Base-by-base conservation (phyloP, 768 basidiomycete species). In the Obba rivulosa region DNA sequence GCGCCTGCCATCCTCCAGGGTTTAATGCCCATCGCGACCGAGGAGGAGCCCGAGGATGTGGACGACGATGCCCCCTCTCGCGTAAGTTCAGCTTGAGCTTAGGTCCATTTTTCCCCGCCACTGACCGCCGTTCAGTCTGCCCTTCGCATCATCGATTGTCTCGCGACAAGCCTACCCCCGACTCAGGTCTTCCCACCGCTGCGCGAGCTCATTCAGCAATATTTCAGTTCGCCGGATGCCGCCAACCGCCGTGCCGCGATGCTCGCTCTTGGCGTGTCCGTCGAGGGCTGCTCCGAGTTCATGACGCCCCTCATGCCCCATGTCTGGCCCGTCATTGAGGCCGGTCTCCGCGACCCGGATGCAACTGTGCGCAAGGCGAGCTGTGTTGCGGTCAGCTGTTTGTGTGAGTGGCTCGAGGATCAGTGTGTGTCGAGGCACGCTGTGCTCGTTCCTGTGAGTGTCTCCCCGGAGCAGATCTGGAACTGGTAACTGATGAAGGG, bases 321-420 rank as follows among this genome's bases (percentile, higher is more conserved):
- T 59, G 84, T 99, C 23, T 99, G 96, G 96, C 93, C 94, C 1
- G 75, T 95, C 48, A 83, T 99, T 57, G 89, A 96, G 62, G 75
- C 80, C 42, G 94, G 94, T 56, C 80, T 99, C 25, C 78, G 76
- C 51, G 96, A 99, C 63, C 64, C 69, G 34, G 92, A 97, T 60
- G 76, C 86, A 13, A 77, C 78, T 10, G 96, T 99, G 44, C 78
- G 94, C 62, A 96, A 93, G 66, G 95, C 96, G 2, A 85, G 89
- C n/a, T 98, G 95, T 67, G 81, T 92, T 49, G 91, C 92, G 17
- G 86, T 99, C 56, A 91, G 91, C 60, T 98, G 94, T 69, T 68
- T 98, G 45, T 97, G 94, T 65, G 96, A 99, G 69, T 96, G 92
- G 90, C 74, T 98, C 20, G 91, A 93, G 56, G 95, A 97, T 22